Evolutionary conservation across 1,139 yeast species (phyloP).

Genomic region (Sugiyamaella paludigena): DNA sequence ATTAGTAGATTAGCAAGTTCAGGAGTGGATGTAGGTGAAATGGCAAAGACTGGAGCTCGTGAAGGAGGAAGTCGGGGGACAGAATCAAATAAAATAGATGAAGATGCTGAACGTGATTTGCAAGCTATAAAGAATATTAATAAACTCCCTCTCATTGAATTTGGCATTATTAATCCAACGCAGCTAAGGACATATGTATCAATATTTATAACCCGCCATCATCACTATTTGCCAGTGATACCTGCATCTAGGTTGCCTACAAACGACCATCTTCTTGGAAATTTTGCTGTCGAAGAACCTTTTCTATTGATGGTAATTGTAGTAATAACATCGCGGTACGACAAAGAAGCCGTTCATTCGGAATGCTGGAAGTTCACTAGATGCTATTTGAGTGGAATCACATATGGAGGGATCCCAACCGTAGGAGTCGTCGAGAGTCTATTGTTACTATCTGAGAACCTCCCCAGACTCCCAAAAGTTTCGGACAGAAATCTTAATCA

Average conservation of each 20-base stretch:
- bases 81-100: too few relatives aligned
- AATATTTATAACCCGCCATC: slow-evolving; percentile 24
- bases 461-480: slow-evolving; percentile 22
- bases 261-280: slow-evolving; percentile 21
- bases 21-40: too few relatives aligned
- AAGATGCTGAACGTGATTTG: too few relatives aligned
- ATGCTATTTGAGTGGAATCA: slow-evolving; percentile 18
- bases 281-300: slow-evolving; percentile 21
- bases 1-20: too few relatives aligned
- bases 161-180: slow-evolving; percentile 16
- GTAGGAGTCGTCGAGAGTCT: slow-evolving; percentile 26
- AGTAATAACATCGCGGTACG: slow-evolving; percentile 22
- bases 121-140: too few relatives aligned
- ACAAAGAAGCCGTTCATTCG: slow-evolving; percentile 18
- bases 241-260: slow-evolving; percentile 20
- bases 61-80: too few relatives aligned
- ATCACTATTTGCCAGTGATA: slow-evolving; percentile 23
- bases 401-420: slow-evolving; percentile 19
- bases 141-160: slow-evolving; percentile 12
- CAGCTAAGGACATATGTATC: slow-evolving; percentile 14
- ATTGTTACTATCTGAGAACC: slow-evolving; percentile 25
- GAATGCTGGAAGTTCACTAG: slow-evolving; percentile 25
- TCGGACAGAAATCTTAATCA: slow-evolving; percentile 13
- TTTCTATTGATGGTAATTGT: slow-evolving; percentile 22
- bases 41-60: too few relatives aligned